Percentiles rank a stretch among this genome's conserved stretches.
Conservation (phyloP, 495 filamentous ascomycete genomes). For the Cudoniella acicularis region DNA sequence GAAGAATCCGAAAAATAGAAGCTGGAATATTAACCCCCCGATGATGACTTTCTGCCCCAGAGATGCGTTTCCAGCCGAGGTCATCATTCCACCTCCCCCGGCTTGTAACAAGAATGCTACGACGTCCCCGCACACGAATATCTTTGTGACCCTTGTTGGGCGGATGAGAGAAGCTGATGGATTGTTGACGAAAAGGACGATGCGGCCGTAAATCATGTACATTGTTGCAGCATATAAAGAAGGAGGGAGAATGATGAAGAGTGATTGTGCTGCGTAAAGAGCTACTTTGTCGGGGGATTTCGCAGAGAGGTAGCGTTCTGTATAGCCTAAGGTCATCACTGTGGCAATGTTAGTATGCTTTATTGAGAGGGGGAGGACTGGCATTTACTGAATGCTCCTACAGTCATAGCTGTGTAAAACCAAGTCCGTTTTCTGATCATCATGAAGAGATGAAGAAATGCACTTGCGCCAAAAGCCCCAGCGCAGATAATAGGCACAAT, state of each 20-base stretch:
- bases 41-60: conserved; percentile 44
- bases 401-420: conserved; percentile 8
- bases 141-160: conserved; percentile 35
- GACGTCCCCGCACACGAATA: conserved; percentile 44
- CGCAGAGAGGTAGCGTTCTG: conserved; percentile 37
- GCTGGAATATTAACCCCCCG: conserved; percentile 38
- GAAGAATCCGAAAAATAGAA: conserved; percentile 49
- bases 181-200: conserved; percentile 41
- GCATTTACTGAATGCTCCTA: neutral
- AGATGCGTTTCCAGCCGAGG: conserved; percentile 28
- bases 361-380: neutral
- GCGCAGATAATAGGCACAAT: neutral
- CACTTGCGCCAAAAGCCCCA: neutral
- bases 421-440: conserved; percentile 8
- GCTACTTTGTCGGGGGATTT: conserved; percentile 28
- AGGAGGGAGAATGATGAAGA: conserved; percentile 44
- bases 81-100: conserved; percentile 33
- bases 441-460: neutral
- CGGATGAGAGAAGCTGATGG: conserved; percentile 36
- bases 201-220: conserved; percentile 50
- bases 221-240: conserved; percentile 51
- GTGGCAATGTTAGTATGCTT: neutral
- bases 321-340: conserved; percentile 53
- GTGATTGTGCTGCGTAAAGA: conserved; percentile 44
- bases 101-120: conserved; percentile 39